These are phyloP conservation scores for Aphanomyces cochlioides DNA, from an alignment of 352 stramenopile species.

Conservation along the genomic window DNA sequence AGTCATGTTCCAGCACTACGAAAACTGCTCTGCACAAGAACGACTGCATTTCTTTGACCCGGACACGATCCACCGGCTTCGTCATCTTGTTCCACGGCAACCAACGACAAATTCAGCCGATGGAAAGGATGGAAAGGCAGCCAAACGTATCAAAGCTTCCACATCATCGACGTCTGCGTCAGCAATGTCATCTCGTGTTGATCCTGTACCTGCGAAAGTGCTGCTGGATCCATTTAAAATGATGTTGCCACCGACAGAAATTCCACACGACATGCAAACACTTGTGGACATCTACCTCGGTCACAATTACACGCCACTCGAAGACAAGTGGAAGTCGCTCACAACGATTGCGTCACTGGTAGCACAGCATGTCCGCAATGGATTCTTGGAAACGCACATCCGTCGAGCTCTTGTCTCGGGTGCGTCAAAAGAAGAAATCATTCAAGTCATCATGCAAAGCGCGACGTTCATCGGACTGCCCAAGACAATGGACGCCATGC, in stretches of 20 bases:
- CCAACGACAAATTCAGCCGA: not conserved
- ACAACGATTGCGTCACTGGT: conserved; percentile 11
- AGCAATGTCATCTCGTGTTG: not conserved
- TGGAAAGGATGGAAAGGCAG: not conserved
- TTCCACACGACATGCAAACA: conserved; percentile 17
- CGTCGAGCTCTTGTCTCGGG: not conserved
- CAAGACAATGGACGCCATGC: conserved; percentile 18
- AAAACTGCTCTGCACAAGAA: conserved; percentile 8
- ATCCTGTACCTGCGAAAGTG: not conserved
- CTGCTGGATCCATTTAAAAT: conserved; percentile 12
- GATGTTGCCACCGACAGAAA: conserved; percentile 17
- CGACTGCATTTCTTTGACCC: conserved; percentile 23
- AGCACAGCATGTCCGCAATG: conserved; percentile 13
- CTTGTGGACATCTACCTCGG: conserved; percentile 17
- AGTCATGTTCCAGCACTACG: conserved; percentile 21
- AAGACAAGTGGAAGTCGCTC: conserved; percentile 19
- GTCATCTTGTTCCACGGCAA: not conserved
- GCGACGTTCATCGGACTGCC: conserved; percentile 16
- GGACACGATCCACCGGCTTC: conserved; percentile 20
- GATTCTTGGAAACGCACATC: conserved; percentile 15
- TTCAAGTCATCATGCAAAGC: conserved; percentile 18
- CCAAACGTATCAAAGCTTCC: not conserved
- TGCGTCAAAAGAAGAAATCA: conserved; percentile 1
- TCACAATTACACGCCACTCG: conserved; percentile 14
- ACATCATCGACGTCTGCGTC: too few relatives aligned